phyloP scores from a whole-genome alignment of 495 filamentous ascomycete species.

The Penicillium maclennaniae region DNA sequence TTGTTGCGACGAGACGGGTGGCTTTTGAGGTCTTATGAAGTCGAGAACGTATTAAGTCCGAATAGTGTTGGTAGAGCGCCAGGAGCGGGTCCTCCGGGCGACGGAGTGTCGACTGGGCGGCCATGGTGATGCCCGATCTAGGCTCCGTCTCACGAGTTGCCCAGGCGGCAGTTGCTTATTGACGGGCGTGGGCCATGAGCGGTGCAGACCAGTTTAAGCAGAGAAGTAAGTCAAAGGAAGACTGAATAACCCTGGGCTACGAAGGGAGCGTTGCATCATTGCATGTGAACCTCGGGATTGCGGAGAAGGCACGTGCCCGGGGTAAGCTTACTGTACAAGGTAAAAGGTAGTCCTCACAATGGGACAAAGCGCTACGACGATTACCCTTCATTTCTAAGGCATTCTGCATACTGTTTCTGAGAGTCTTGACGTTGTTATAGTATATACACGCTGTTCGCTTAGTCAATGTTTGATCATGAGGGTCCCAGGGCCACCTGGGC shows the following conservation, averaged over 20 bases:
- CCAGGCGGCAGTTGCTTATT: conserved; percentile 11
- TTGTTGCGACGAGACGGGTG: conserved; percentile 67
- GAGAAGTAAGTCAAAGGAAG: neutral
- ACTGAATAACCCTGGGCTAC: conserved; percentile 7
- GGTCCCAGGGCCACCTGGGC: too few relatives aligned
- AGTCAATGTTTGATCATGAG: too few relatives aligned
- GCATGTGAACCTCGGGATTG: conserved; percentile 35
- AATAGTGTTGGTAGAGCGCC: conserved; percentile 63
- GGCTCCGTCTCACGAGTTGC: conserved; percentile 9
- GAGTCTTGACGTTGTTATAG: too few relatives aligned
- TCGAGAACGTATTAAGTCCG: conserved; percentile 55
- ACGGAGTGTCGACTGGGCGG: conserved; percentile 79
- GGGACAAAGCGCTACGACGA: neutral
- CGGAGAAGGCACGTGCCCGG: conserved; percentile 25
- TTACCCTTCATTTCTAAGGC: neutral
- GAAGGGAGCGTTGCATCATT: conserved; percentile 27
- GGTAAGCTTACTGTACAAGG: conserved; percentile 18
- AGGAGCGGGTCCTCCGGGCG: conserved; percentile 65
- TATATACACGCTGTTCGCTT: too few relatives aligned
- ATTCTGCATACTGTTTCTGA: neutral
- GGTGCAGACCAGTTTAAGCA: conserved; percentile 1
- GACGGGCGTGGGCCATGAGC: conserved; percentile 12
- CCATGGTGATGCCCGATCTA: conserved; percentile 52
- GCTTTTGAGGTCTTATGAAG: conserved; percentile 60
- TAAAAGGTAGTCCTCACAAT: neutral